Evolutionary conservation across 768 basidiomycete species (phyloP).

Genomic region (Pulveroboletus sp.): DNA sequence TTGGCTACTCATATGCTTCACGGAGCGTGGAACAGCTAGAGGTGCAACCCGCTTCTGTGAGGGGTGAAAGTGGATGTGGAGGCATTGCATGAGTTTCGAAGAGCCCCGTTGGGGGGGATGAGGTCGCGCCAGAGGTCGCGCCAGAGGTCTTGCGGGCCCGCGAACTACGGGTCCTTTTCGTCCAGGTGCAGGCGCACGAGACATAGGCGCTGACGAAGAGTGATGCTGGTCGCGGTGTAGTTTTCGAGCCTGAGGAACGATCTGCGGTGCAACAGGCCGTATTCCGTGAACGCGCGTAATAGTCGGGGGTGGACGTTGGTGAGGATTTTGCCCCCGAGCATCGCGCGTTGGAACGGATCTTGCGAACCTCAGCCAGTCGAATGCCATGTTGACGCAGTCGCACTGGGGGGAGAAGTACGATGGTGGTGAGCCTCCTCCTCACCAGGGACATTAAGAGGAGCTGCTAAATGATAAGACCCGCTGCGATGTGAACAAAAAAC

Average conservation of each 20-base stretch:
- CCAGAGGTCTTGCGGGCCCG: not conserved
- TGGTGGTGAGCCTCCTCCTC: constrained; percentile 6
- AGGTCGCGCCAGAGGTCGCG: constrained; percentile 7
- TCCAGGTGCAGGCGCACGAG: constrained; percentile 8
- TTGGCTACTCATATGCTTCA: constrained; percentile 4
- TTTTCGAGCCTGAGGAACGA: constrained; percentile 17
- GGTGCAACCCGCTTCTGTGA: constrained; percentile 17
- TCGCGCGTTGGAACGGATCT: constrained; percentile 13
- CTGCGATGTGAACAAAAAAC: constrained; percentile 19
- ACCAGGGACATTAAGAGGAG: constrained; percentile 27
- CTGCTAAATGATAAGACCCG: constrained; percentile 25
- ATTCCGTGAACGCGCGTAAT: constrained; percentile 15
- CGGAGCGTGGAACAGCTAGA: constrained; percentile 4
- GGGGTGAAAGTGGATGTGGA: constrained; percentile 26
- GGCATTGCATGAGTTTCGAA: constrained; percentile 16
- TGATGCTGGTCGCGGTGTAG: constrained; percentile 12
- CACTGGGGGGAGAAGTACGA: constrained; percentile 11
- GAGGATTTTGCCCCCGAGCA: constrained; percentile 10
- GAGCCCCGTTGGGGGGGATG: constrained; percentile 10
- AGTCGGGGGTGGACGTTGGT: constrained; percentile 13
- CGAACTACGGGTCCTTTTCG: constrained; percentile 18
- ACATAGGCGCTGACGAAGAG: constrained; percentile 1
- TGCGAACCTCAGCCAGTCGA: constrained; percentile 26
- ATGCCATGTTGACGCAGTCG: constrained; percentile 18
- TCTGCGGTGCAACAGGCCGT: constrained; percentile 16